Evolutionary conservation across 768 basidiomycete species (phyloP).

Genomic region (Tricholoma matsutake): DNA sequence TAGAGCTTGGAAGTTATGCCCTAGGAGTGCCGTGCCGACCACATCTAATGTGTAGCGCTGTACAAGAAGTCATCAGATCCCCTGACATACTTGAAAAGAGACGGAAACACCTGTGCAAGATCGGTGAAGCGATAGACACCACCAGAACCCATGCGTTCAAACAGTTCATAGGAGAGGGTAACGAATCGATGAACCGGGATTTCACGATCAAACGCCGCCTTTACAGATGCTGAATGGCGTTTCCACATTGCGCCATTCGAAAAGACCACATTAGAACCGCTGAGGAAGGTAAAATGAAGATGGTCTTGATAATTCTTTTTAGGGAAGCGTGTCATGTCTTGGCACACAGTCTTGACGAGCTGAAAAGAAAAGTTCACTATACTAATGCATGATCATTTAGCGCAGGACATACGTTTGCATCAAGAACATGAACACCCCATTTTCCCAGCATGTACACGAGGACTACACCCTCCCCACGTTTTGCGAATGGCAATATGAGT

Average conservation of each 20-base stretch:
- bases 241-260: conserved; percentile 38
- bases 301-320: conserved; percentile 31
- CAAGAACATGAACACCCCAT: conserved; percentile 40
- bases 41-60: conserved; percentile 35
- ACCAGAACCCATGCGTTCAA: conserved; percentile 27
- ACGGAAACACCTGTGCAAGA: conserved; percentile 23
- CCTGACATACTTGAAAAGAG: too few relatives aligned
- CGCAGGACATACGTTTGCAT: conserved; percentile 25
- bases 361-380: conserved; percentile 2
- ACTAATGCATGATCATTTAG: background rate
- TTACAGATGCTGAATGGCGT: conserved; percentile 33
- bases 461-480: conserved; percentile 30
- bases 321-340: conserved; percentile 22
- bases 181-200: conserved; percentile 34
- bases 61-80: too few relatives aligned
- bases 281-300: conserved; percentile 34
- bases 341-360: conserved; percentile 24
- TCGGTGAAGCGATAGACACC: conserved; percentile 27
- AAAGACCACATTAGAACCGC: conserved; percentile 34
- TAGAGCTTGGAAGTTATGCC: conserved; percentile 36
- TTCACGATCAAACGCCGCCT: conserved; percentile 30
- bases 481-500: conserved; percentile 35
- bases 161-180: conserved; percentile 28
- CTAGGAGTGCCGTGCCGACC: conserved; percentile 34
- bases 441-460: conserved; percentile 37